phyloP scores from a whole-genome alignment of 331 rosid species.

The Prunus yedoensis region DNA sequence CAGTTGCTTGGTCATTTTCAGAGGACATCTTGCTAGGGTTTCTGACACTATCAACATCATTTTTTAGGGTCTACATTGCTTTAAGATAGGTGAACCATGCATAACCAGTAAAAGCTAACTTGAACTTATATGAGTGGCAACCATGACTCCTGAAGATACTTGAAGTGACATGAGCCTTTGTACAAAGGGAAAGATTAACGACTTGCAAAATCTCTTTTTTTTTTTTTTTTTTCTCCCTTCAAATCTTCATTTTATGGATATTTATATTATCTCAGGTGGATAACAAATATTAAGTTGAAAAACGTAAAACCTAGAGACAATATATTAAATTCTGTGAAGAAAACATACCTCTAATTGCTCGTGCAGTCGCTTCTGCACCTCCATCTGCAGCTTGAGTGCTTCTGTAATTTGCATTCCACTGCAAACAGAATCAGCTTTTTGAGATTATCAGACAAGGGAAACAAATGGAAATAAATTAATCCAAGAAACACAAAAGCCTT shows the following conservation, averaged over 20 bases:
- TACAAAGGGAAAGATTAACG: not conserved
- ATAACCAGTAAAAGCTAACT: not conserved
- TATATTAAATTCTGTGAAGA: slow-evolving; percentile 8
- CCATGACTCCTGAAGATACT: not conserved
- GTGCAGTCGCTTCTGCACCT: slow-evolving; percentile 97
- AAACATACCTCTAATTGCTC: slow-evolving; percentile 93
- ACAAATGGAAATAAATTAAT: not conserved
- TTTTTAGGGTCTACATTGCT: not conserved
- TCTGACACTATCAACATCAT: not conserved
- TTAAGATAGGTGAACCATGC: slow-evolving; percentile 7
- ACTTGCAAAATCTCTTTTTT: not conserved
- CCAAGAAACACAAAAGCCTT: not conserved
- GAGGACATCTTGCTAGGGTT: not conserved
- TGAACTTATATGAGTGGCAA: not conserved
- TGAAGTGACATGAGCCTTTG: not conserved
- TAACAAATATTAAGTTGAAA: not conserved
- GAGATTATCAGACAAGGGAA: slow-evolving; percentile 14
- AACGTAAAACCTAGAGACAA: not conserved
- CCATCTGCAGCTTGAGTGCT: slow-evolving; percentile 99
- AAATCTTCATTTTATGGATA: not conserved
- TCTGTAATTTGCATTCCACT: slow-evolving; percentile 99
- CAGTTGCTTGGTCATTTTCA: not conserved
- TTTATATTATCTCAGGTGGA: not conserved
- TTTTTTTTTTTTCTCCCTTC: not conserved
- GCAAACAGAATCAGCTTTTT: slow-evolving; percentile 31